phyloP scores from a whole-genome alignment of 345 rosid genomes.

The Salix suchowensis region DNA sequence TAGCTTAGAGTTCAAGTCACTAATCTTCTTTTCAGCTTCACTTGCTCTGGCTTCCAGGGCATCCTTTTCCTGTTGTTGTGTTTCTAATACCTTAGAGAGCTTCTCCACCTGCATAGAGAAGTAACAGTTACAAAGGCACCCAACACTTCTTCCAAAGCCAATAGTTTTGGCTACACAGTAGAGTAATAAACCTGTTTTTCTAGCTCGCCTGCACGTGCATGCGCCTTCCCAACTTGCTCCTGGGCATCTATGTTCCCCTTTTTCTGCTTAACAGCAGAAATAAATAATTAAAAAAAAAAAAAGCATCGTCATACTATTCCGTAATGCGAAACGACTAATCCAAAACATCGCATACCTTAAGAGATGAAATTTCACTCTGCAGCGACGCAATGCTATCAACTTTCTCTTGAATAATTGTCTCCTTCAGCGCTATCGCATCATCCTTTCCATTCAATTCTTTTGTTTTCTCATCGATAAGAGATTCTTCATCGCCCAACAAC shows the following conservation, averaged over 20 bases:
- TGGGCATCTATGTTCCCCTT: conserved; percentile 54
- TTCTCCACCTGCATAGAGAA: conserved; percentile 49
- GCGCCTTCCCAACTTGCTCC: conserved; percentile 65
- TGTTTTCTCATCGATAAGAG: conserved; percentile 54
- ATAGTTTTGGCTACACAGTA: neutral
- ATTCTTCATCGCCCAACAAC: conserved; percentile 38
- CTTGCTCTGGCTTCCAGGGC: conserved; percentile 43
- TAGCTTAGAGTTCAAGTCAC: conserved; percentile 46
- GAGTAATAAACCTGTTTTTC: conserved; percentile 59
- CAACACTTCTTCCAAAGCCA: neutral
- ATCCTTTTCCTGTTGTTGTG: conserved; percentile 51
- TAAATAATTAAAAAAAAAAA: neutral
- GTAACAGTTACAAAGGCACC: conserved; percentile 12
- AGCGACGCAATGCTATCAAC: conserved; percentile 55
- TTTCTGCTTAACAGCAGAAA: conserved; percentile 28
- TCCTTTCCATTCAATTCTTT: conserved; percentile 57
- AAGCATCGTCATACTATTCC: neutral
- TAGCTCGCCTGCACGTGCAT: conserved; percentile 63
- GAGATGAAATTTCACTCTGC: conserved; percentile 54
- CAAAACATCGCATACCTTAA: conserved; percentile 43
- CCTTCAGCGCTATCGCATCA: conserved; percentile 47
- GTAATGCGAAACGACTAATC: neutral
- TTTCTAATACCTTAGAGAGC: conserved; percentile 51
- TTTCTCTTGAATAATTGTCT: conserved; percentile 52
- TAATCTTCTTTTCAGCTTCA: conserved; percentile 61